These are phyloP conservation scores for Gossypium schwendimanii DNA, from an alignment of 441 rosid species.

Conservation along the genomic window DNA sequence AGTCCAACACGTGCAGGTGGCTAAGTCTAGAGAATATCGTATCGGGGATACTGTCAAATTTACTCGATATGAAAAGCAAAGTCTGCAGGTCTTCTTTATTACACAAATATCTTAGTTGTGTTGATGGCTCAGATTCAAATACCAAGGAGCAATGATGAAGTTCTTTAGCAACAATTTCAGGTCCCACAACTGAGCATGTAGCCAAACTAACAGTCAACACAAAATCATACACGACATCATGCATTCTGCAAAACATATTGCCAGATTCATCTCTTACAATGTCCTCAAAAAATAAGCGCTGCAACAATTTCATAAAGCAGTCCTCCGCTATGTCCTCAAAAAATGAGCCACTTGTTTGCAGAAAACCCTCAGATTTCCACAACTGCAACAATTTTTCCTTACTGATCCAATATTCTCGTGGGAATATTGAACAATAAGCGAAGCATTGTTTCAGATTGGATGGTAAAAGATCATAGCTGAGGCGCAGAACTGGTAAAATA, in stretches of 20 bases:
- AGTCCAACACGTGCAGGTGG: constrained; percentile 14
- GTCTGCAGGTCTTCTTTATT: constrained; percentile 4
- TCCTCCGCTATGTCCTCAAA: constrained; percentile 17
- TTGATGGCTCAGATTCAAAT: constrained; percentile 1
- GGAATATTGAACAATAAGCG: constrained; percentile 10
- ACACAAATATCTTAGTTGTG: constrained; percentile 7
- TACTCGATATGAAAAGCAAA: constrained; percentile 1
- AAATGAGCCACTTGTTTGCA: background rate
- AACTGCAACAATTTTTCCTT: constrained; percentile 5
- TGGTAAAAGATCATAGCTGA: constrained; percentile 13
- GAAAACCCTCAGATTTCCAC: constrained; percentile 14
- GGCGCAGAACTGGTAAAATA: constrained; percentile 1
- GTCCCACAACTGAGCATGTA: background rate
- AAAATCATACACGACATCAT: constrained; percentile 27
- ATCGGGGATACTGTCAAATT: constrained; percentile 1
- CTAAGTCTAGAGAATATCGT: constrained; percentile 4
- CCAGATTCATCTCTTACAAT: constrained; percentile 16
- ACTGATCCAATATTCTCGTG: background rate
- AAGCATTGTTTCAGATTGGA: constrained; percentile 13
- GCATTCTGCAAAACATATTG: constrained; percentile 22
- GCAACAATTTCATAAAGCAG: constrained; percentile 16
- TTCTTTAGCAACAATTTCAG: background rate
- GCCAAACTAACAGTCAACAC: constrained; percentile 5
- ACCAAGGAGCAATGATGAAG: constrained; percentile 3
- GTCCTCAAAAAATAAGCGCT: constrained; percentile 22